Conservation (phyloP, 805 yeast species). For the Schizosaccharomyces cryophilus region DNA sequence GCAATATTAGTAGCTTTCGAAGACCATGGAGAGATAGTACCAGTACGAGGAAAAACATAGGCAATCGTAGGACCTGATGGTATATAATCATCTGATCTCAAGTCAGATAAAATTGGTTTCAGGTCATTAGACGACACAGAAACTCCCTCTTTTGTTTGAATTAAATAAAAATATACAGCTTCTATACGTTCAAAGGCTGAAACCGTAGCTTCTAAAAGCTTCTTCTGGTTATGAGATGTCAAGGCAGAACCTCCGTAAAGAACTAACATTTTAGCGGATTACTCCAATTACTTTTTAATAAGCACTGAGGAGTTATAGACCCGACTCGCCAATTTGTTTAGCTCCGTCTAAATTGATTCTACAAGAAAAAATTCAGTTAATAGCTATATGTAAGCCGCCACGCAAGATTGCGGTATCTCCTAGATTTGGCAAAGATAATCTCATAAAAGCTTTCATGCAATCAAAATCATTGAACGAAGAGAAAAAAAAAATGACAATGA, state of each 20-base stretch:
- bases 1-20: slow-evolving; percentile 93
- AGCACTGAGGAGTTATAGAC: not conserved
- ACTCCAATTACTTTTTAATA: not conserved
- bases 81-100: not conserved
- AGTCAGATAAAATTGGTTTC: not conserved
- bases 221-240: not conserved
- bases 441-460: no score
- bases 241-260: not conserved
- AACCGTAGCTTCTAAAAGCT: not conserved
- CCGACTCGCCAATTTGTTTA: not conserved
- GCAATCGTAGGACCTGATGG: not conserved
- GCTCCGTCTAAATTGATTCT: not conserved
- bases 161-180: not conserved
- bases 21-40: slow-evolving; percentile 97
- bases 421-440: no score
- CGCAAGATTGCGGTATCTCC: no score
- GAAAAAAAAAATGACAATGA: not conserved
- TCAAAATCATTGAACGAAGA: not conserved
- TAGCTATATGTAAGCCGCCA: no score
- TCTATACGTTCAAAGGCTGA: not conserved
- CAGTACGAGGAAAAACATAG: slow-evolving; percentile 67
- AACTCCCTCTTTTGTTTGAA: not conserved
- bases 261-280: not conserved
- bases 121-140: not conserved
- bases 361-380: no score